Percentiles rank a stretch among this genome's conserved stretches.
These are phyloP conservation scores for Cladosporium velox DNA, from an alignment of 2,329 filamentous ascomycete genomes.

Conservation along the genomic window DNA sequence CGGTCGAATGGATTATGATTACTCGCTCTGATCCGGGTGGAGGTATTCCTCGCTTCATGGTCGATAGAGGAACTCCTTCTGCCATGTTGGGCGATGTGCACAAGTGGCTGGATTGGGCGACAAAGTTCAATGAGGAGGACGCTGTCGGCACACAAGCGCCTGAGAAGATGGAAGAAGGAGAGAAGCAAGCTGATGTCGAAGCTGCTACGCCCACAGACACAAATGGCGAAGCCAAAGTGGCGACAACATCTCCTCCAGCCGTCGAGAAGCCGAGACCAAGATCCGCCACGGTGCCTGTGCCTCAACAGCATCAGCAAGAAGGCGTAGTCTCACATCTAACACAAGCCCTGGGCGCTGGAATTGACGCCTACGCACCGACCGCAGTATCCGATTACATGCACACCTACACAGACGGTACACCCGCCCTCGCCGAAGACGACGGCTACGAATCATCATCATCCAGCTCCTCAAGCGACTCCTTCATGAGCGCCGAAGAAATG, in stretches of 20 bases:
- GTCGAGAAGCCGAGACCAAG: background rate
- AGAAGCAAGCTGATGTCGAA: background rate
- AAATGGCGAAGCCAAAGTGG: background rate
- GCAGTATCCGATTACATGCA: constrained; percentile 34
- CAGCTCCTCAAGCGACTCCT: constrained; percentile 37
- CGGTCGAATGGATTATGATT: constrained; percentile 90
- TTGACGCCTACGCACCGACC: constrained; percentile 40
- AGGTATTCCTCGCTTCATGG: constrained; percentile 84
- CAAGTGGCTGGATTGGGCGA: constrained; percentile 80
- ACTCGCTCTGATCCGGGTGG: constrained; percentile 87
- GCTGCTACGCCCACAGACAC: background rate
- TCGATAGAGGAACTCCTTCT: constrained; percentile 82
- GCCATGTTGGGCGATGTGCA: constrained; percentile 77
- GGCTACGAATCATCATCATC: constrained; percentile 27
- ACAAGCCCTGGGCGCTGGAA: constrained; percentile 33
- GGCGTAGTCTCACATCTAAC: constrained; percentile 37
- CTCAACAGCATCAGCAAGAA: constrained; percentile 26
- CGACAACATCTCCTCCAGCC: background rate
- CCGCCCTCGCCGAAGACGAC: constrained; percentile 17
- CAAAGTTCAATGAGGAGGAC: constrained; percentile 10
- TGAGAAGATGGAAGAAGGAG: constrained; percentile 1
- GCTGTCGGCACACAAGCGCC: constrained; percentile 10
- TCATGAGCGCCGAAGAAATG: constrained; percentile 48
- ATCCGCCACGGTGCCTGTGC: constrained; percentile 18
- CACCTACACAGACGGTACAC: constrained; percentile 9